Evolutionary conservation across 192 early-diverging fungal species (phyloP), one percentile per base, ranked within the genome.

Genomic region (Phlyctochytrium planicorne): DNA sequence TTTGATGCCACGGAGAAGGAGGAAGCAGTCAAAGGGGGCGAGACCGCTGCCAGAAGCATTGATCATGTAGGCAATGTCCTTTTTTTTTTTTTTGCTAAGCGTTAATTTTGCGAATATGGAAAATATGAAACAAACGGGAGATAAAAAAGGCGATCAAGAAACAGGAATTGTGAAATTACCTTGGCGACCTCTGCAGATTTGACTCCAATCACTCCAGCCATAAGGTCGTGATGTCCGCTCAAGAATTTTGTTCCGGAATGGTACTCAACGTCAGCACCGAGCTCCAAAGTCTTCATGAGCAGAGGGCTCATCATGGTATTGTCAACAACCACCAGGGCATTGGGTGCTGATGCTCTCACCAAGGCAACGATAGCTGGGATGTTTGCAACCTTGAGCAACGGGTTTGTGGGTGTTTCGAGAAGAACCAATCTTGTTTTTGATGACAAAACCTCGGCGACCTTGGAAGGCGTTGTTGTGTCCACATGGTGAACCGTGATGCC

Each of bases 261-360:
- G 66, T 94, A 94, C 23, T 89, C 90, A 56, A 98, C 92, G 76
- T 97, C 94, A 0, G 93, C 95, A 0, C 95, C 97, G 36, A 94
- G 79, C 53, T 91, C 89, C 53, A 98, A 78, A 0, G 94, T 91
- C 64, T 87, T 88, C 74, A 95, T 93, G 32, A 95, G 79, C 62
- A 94, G 92, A 40, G 97, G 97, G n/a, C 87, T 90, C 94, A 97
- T 95, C 95, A 98, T 97, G 50, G 97, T 98, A 75, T 98, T 98
- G 65, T 98, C 97, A 12, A 98, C 97, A 1, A 95, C 93, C 1
- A 98, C 90, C 25, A 74, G 40, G 32, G 92, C 91, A 36, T 84
- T 75, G 4, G 94, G 93, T 34, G 87, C 91, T 27, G 70, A n/a
- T 60, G 79, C 80, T 53, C 92, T 90, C 6, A 96, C 93, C 31